These are phyloP conservation scores for Carex myosuroides DNA, from an alignment of 176 grass and related monocot genomes.

Conservation along the genomic window DNA sequence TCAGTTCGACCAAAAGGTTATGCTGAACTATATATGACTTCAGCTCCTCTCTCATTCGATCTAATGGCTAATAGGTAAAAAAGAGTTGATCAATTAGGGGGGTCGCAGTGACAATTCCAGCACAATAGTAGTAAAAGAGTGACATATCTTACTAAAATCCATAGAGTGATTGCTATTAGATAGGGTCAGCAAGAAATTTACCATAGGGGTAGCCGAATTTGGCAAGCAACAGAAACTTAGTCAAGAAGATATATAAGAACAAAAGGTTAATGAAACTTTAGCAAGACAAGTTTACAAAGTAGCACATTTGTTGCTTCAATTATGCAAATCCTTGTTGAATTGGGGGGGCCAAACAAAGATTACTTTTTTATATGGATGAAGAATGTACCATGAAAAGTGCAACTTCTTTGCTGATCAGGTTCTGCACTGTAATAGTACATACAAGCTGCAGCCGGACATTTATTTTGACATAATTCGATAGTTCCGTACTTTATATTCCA, in stretches of 20 bases:
- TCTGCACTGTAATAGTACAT: neutral
- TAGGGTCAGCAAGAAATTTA: neutral
- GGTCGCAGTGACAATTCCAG: neutral
- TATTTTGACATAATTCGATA: neutral
- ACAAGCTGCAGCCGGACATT: neutral
- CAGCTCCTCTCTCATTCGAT: conserved; percentile 87
- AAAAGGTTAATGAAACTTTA: neutral
- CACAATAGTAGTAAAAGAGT: neutral
- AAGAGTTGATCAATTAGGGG: neutral
- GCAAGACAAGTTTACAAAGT: neutral
- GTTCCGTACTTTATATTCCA: neutral
- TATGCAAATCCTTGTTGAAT: neutral
- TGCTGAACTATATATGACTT: conserved; percentile 58
- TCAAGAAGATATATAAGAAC: neutral
- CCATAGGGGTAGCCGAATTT: neutral
- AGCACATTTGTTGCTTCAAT: neutral
- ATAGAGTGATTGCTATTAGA: neutral
- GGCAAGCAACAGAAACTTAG: neutral
- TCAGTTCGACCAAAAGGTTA: conserved; percentile 45
- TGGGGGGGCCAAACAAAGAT: neutral
- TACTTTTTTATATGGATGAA: neutral
- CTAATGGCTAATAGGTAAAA: conserved; percentile 45
- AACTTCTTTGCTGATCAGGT: neutral
- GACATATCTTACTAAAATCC: neutral
- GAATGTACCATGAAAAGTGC: neutral